Evolutionary conservation across 2,329 filamentous ascomycete species (phyloP), one percentile per base, ranked within the genome.

Genomic region (Uncinocarpus reesii): DNA sequence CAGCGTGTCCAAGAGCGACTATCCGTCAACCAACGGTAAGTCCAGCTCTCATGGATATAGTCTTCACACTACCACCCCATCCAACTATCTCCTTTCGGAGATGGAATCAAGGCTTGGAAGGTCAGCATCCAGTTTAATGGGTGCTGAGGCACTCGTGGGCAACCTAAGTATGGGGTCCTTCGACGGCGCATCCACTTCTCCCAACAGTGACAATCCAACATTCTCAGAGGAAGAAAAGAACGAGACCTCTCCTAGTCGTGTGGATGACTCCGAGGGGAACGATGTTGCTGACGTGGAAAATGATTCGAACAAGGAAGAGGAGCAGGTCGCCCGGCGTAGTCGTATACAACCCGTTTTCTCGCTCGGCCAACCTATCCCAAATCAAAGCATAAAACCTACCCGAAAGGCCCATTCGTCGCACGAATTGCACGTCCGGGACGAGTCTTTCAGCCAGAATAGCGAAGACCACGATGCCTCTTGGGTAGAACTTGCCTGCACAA

Each of bases 81-180:
- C 47, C 16, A 42, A 53, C 10, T 42, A 50, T 32, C 48, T 47
- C 41, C 50, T 47, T 26, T 41, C 48, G 13, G 40, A 37, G 26
- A 46, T 43, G 34, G 26, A 24, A 49, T 58, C 64, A 43, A 59
- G 60, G 20, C 59, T 62, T 47, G 57, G 60, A 49, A 61, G 61
- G 45, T 66, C 67, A 48, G 68, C 70, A 45, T 62, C 68, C 50
- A 74, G 71, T 57, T 60, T 74, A 48, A 62, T 70, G 59, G 71
- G 71, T 43, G 65, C 70, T 50, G 71, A 73, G 60, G 66, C 66
- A 21, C 65, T 72, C 47, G 67, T 73, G 55, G 65, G 66, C 52
- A 64, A 69, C 54, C 61, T 74, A 51, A 67, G 71, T 49, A 71
- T 73, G 69, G 65, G 66, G 46, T 71, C 70, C 52, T 65, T 64